Base-by-base conservation (phyloP, 495 filamentous ascomycete species). In the Parachaetomium inaequale region DNA sequence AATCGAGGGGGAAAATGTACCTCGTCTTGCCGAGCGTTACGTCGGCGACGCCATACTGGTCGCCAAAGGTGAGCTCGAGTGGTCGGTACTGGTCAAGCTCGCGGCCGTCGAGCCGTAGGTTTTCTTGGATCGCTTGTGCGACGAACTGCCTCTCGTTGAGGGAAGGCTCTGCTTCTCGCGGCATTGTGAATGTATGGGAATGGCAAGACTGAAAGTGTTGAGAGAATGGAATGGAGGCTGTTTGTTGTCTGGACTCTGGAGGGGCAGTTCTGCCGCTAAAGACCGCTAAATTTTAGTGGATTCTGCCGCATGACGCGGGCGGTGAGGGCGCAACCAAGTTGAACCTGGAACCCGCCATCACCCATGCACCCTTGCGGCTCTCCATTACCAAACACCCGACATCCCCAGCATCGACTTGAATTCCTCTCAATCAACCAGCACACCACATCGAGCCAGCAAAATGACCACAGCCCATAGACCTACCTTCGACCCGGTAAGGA, bases 11-110 rank as follows among this genome's bases (percentile, higher is more conserved):
- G 21, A 25, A 38, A n/a, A 34, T 68, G 46, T 74, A 93, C 93
- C 88, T 89, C 31, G 94, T 98, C 78, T 92, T 95, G 55, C 95
- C 94, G 61, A 98, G 75, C 64, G 85, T 82, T 5, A 97, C 90
- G 72, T 97, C 91, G 65, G 90, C 90, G 71, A 93, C 85, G 55
- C 94, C 94, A 79, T 94, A 90, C 69, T 96, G 90, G 43, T 96
- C 88, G 17, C 91, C 91, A 74, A 98, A 97, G 7, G 80, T 82
- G 36, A 98, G 79, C 45, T 87, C 83, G 23, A 98, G 70, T 12
- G 84, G 77, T 61, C 94, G 88, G 76, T 88, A 92, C 54, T 88
- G 79, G 66, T 97, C 90, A 55, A 90, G 78, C 40, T 81, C 72
- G 57, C 94, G 91, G 63, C 88, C 89, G 76, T 98, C 94, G 26